Evolutionary conservation across 2,329 filamentous ascomycete genomes (phyloP), one percentile per base, ranked within the genome.

Genomic region (Dactylellina drechsleri): DNA sequence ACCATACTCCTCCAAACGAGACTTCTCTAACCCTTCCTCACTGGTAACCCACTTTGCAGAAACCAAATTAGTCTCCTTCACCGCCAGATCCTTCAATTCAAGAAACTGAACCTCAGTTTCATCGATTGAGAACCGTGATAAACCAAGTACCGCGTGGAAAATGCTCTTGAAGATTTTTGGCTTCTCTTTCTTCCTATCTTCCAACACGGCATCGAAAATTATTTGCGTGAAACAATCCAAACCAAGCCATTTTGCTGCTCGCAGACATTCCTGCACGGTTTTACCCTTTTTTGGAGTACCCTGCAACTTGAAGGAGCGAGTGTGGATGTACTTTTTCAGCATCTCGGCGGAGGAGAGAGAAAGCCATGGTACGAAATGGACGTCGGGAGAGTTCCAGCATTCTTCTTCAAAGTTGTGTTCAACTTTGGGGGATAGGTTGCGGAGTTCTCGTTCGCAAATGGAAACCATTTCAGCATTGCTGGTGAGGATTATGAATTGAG

Each of bases 321-420:
- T 8, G 2, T 12, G 12, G 3, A 64, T 13, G 31, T 64, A 53
- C 26, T 54, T 64, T 4, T 18, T 10, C 16, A 64, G 4, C 5
- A 41, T 1, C 8, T 40, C 26, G 2, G 58, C 43, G 1, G 45
- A 20, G 1, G 15, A 20, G 3, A 15, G 13, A 2, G 15, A 31
- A 4, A 62, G 15, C 58, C 58, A 62, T 2, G 43, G 43, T 13
- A 40, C 58, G 18, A 28, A 41, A 26, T 62, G 58, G 1, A 62
- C 10, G 7, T 40, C 20, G 5, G 18, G 26, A 10, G 43, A 18
- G 12, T 8, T 20, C 10, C 40, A 62, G 7, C 6, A 12, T 18
- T 45, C 58, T 4, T 36, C 16, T 8, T 4, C 2, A n/a, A 62
- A 52, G 15, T 52, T 62, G 6, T 36, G 15, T 7, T 64, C 36